phyloP scores from a whole-genome alignment of 495 filamentous ascomycete species.

The Pyronema omphalodes region DNA sequence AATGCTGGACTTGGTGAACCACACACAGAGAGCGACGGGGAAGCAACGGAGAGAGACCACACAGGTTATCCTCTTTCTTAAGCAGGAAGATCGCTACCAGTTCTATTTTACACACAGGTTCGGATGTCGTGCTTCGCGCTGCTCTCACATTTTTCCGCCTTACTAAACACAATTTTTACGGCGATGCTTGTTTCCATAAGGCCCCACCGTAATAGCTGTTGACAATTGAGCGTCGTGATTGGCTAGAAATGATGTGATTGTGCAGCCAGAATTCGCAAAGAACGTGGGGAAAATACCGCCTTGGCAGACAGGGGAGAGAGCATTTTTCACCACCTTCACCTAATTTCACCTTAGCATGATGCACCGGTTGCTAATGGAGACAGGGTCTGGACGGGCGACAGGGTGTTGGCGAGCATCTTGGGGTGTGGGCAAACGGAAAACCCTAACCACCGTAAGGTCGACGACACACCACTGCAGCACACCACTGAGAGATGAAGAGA shows the following conservation, averaged over 20 bases:
- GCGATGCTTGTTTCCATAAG: not conserved
- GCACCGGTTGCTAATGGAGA: too few relatives aligned
- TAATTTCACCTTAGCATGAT: not conserved
- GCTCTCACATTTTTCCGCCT: not conserved
- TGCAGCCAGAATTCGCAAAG: not conserved
- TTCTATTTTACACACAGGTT: not conserved
- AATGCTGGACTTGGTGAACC: too few relatives aligned
- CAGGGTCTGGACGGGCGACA: not conserved
- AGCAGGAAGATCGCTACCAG: not conserved
- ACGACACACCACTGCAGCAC: too few relatives aligned
- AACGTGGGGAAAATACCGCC: not conserved
- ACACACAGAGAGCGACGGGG: too few relatives aligned
- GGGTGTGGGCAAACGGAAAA: not conserved
- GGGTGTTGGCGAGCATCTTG: not conserved
- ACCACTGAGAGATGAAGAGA: too few relatives aligned
- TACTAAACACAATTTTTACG: not conserved
- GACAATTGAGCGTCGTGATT: constrained; percentile 1
- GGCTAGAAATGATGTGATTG: constrained; percentile 1
- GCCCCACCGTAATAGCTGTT: not conserved
- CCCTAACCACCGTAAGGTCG: not conserved
- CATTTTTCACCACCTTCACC: not conserved
- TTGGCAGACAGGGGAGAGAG: not conserved
- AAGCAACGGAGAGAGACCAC: too few relatives aligned
- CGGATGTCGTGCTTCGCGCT: not conserved
- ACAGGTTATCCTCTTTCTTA: too few relatives aligned